Conservation (phyloP, 2,329 filamentous ascomycete genomes). For the Ophiocordyceps camponoti-leonardi region DNA sequence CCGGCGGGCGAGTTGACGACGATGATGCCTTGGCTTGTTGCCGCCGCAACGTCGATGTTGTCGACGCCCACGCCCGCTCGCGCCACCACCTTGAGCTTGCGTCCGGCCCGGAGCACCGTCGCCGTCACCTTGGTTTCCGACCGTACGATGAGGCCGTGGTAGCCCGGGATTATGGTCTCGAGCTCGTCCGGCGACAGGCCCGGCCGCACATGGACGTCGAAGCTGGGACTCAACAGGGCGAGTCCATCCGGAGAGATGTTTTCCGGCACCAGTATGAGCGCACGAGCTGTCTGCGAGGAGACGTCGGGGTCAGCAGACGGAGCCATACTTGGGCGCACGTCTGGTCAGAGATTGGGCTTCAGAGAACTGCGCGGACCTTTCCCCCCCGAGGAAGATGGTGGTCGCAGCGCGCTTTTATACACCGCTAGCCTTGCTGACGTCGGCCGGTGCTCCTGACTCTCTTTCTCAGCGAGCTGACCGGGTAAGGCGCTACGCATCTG, state of each 20-base stretch:
- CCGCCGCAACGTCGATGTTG: constrained; percentile 61
- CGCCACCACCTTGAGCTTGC: constrained; percentile 59
- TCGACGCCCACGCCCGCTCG: constrained; percentile 70
- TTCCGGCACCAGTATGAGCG: constrained; percentile 54
- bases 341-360: neutral
- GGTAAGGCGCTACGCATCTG: neutral
- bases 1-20: constrained; percentile 67
- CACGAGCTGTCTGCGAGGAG: constrained; percentile 6
- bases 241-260: constrained; percentile 69
- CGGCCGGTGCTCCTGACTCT: neutral
- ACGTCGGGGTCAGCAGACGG: constrained; percentile 8
- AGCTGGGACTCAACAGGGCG: constrained; percentile 44
- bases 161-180: constrained; percentile 46
- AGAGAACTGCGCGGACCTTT: neutral
- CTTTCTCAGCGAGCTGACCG: neutral
- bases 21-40: constrained; percentile 56
- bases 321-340: constrained; percentile 7
- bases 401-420: neutral
- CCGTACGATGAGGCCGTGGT: constrained; percentile 62
- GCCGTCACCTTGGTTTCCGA: constrained; percentile 70
- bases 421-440: neutral
- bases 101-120: constrained; percentile 45
- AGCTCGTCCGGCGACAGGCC: constrained; percentile 47
- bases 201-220: constrained; percentile 53
- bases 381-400: neutral